Percentiles rank a stretch among this genome's conserved stretches.
phyloP scores from a whole-genome alignment of 129 eudicot genomes.

The Centrapalus pauciflorus region DNA sequence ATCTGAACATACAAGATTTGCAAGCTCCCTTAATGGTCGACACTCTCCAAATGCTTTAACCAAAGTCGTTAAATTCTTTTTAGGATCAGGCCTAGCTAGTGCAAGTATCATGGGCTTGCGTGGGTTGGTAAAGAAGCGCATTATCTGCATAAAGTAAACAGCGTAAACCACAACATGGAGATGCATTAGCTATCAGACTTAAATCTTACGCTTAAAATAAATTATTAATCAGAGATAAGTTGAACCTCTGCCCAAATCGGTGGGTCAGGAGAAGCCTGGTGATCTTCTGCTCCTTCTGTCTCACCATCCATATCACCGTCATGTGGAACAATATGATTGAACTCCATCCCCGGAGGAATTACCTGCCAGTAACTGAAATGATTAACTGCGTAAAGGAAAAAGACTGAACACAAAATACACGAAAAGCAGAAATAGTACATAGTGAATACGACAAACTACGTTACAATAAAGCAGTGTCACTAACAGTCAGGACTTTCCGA shows the following conservation, averaged over 20 bases:
- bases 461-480: not conserved
- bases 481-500: not conserved
- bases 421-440: not conserved
- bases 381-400: slow-evolving; percentile 2
- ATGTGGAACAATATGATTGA: slow-evolving; percentile 90
- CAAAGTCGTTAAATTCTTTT: slow-evolving; percentile 87
- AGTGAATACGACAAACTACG: not conserved
- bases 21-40: slow-evolving; percentile 95
- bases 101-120: slow-evolving; percentile 99
- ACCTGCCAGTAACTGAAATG: slow-evolving; percentile 44
- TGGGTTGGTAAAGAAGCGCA: slow-evolving; percentile 98
- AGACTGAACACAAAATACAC: not conserved
- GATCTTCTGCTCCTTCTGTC: slow-evolving; percentile 77
- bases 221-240: not conserved
- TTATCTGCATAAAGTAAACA: slow-evolving; percentile 48
- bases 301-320: slow-evolving; percentile 93
- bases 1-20: slow-evolving; percentile 66
- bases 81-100: slow-evolving; percentile 99
- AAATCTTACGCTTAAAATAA: not conserved
- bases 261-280: slow-evolving; percentile 77
- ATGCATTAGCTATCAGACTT: not conserved
- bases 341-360: slow-evolving; percentile 99
- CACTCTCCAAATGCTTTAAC: slow-evolving; percentile 99
- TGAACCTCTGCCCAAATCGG: slow-evolving; percentile 95
- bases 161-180: not conserved